Evolutionary conservation across 1,284 basidiomycete genomes (phyloP).

Genomic region (Gomphus sp.): DNA sequence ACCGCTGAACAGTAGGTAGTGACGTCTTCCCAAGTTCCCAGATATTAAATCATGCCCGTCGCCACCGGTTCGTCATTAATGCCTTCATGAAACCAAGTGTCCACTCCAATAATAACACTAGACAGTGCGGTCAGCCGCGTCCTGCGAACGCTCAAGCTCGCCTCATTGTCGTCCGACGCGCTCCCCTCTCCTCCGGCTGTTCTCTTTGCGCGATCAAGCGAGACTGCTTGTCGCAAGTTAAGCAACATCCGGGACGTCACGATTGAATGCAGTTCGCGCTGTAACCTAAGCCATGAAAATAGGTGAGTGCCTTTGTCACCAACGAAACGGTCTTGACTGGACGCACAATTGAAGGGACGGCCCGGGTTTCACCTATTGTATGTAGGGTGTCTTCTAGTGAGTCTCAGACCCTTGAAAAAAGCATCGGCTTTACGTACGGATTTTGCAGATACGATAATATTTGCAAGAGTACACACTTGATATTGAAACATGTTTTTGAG

Average conservation of each 20-base stretch:
- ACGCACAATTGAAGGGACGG: not conserved
- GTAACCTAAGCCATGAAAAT: not conserved
- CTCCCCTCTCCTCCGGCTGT: too few species aligned
- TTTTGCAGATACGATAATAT: not conserved
- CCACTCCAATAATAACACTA: constrained; percentile 4
- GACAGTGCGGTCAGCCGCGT: not conserved
- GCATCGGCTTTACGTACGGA: not conserved
- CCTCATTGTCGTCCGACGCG: not conserved
- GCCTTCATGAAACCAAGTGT: constrained; percentile 3
- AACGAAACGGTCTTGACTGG: not conserved
- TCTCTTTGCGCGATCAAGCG: not conserved
- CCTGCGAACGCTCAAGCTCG: not conserved
- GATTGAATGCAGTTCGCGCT: not conserved
- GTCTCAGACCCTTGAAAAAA: not conserved
- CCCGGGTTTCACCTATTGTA: not conserved
- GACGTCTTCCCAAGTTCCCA: too few species aligned
- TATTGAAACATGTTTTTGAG: not conserved
- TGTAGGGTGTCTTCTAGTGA: too few species aligned
- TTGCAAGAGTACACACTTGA: not conserved
- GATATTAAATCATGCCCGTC: too few species aligned
- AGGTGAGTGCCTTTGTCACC: not conserved
- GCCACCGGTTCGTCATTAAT: too few species aligned
- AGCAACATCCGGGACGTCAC: not conserved
- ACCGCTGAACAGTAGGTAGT: too few species aligned
- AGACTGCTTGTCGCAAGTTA: not conserved